Evolutionary conservation across 2,329 filamentous ascomycete genomes (phyloP), one percentile per base, ranked within the genome.

Genomic region (Xylogone sp.): DNA sequence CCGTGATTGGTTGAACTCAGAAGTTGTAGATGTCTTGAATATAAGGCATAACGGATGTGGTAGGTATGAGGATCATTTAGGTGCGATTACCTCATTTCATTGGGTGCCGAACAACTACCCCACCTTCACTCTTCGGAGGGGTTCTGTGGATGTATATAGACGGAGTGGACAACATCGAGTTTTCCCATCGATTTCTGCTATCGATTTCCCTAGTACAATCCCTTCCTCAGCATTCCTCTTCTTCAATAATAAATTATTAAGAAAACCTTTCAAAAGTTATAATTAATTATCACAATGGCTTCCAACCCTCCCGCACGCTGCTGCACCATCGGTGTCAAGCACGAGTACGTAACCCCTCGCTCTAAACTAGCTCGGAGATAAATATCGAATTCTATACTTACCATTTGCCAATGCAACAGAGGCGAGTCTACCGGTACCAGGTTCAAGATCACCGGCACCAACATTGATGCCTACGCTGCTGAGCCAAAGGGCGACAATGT

Each of bases 291-390:
- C 21, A 43, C 29, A 51, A 68, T 68, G 65, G 62, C 65, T 18
- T 67, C 65, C 19, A 59, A 67, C 18, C 60, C 62, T 20, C 65
- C 65, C 10, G 54, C 58, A n/a, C 53, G 53, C 44, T 68, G 65
- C 50, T 68, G 65, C 55, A 65, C 64, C 9, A 49, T 63, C 39
- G 65, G 65, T 50, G 56, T 67, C 3, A 66, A 63, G 51, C 65
- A 67, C 45, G 59, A 65, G 64, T 67, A 60, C 24, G 55, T 51
- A 10, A 12, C 29, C 20, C 46, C 24, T 20, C n/a, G 13, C n/a
- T 29, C 13, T 21, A 51, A 48, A 8, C 16, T 13, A 21, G 31
- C 29, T 19, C 18, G 45, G 24, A 27, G 24, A 27, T 27, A 27
- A n/a, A n/a, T 27, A 27, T 27, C 24, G 24, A 27, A 27, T 10